Conservation (phyloP, 345 rosid genomes). For the Eucalyptus erythrocorys region DNA sequence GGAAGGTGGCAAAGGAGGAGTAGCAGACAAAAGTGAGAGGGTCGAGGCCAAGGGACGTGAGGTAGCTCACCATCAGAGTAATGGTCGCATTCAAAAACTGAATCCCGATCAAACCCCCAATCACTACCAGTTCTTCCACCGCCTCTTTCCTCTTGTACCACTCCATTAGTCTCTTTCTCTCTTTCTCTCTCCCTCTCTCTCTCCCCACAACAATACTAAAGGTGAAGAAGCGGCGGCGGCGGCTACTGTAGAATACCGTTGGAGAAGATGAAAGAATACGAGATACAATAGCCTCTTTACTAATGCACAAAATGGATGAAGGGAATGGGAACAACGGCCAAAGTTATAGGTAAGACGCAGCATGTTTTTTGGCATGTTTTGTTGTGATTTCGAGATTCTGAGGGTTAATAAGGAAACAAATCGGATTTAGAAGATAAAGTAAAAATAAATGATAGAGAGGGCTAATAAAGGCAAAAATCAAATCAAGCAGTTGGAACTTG, state of each 20-base stretch:
- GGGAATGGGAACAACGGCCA: background rate
- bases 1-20: constrained; percentile 57
- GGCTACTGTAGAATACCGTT: background rate
- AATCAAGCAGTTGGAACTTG: background rate
- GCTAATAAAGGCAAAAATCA: background rate
- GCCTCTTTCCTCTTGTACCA: background rate
- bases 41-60: constrained; percentile 69
- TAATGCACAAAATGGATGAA: background rate
- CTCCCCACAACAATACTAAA: background rate
- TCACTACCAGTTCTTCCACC: constrained; percentile 41
- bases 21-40: constrained; percentile 59
- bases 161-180: background rate
- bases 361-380: background rate
- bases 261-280: background rate
- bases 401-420: background rate
- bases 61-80: constrained; percentile 50
- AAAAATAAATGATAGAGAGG: background rate
- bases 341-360: background rate
- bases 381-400: background rate
- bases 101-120: constrained; percentile 51
- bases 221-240: background rate
- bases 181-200: background rate
- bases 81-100: constrained; percentile 64
- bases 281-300: background rate
- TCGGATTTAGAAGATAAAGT: too few relatives aligned